Percentiles rank a stretch among this genome's conserved stretches.
Conservation (phyloP, 2,329 filamentous ascomycete species). For the Catunica adiposa region DNA sequence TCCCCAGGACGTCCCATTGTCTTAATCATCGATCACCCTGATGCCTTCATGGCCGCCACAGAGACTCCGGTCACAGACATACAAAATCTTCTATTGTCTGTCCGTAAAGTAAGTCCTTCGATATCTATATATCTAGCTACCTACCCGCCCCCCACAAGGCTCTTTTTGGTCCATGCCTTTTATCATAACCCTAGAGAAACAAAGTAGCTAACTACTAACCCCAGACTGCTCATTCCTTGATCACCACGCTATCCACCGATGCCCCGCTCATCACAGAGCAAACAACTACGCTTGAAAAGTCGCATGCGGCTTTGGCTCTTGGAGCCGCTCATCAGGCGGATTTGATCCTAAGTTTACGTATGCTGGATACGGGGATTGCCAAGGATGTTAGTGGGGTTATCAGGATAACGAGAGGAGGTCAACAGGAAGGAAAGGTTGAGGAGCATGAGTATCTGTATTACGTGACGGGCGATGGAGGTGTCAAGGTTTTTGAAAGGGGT, state of each 20-base stretch:
- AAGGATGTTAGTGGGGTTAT: constrained; percentile 81
- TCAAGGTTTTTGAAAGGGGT: constrained; percentile 73
- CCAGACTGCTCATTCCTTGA: constrained; percentile 45
- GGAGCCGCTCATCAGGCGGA: constrained; percentile 58
- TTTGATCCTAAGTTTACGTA: constrained; percentile 53
- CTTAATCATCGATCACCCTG: constrained; percentile 50
- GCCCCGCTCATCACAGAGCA: constrained; percentile 47
- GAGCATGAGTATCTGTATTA: constrained; percentile 67
- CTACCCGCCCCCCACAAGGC: too few relatives aligned
- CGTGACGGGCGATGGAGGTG: constrained; percentile 60
- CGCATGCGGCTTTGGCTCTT: constrained; percentile 55
- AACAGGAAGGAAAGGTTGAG: constrained; percentile 22
- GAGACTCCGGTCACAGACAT: constrained; percentile 32
- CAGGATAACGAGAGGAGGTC: constrained; percentile 47
- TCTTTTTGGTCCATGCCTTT: too few relatives aligned
- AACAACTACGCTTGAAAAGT: constrained; percentile 48
- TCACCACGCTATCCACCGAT: constrained; percentile 58
- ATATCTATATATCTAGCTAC: too few relatives aligned
- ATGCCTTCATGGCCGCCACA: constrained; percentile 45
- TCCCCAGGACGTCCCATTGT: constrained; percentile 26
- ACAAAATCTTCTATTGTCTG: constrained; percentile 37
- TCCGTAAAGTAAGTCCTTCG: constrained; percentile 47
- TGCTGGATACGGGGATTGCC: constrained; percentile 75
- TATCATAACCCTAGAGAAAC: background rate
- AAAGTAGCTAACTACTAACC: background rate